Evolutionary conservation across 1,139 yeast species (phyloP), one percentile per base, ranked within the genome.

Genomic region (Hansenula sp.): DNA sequence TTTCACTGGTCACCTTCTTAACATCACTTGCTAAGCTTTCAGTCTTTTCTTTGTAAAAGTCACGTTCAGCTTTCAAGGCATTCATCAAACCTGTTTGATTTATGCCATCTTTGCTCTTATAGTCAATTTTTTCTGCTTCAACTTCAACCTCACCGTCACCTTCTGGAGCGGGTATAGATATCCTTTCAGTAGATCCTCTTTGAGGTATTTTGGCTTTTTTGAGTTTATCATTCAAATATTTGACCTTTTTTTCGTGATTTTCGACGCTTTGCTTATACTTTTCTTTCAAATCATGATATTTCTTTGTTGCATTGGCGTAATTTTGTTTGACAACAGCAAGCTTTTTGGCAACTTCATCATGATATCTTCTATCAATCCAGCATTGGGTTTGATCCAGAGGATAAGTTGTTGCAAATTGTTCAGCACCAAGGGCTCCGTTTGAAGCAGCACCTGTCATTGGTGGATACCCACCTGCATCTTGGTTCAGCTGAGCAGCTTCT

Each of bases 121-220:
- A 34, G 15, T 44, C 38, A 4, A 40, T 40, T 19, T 46, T 50
- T 24, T 53, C 54, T 17, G 48, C 47, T 3, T 48, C 53, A 10
- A 47, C 52, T 13, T 47, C 55, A 10, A 42, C 45, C 1, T 47
- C 57, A 2, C 38, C 40, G 9, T 40, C 48, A 11, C 49, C 52
- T 24, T 45, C 50, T 12, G 43, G 48, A 1, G 18, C 27, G 15
- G 35, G 28, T 9, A 35, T 13, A 12, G 29, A 18, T 2, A 28
- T 8, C 13, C n/a, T 36, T 28, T 36, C 38, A 5, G 38, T 17
- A 5, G 31, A 13, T 6, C 5, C 35, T 44, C 42, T 18, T 46
- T 47, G 30, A 39, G 44, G 33, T 48, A 35, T 39, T 46, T 48
- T 19, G 41, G 27, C 3, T 49, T 49, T 25, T 11, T 45, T 48